Base-by-base conservation (phyloP, 768 basidiomycete genomes). In the Kwoniella newhampshirensis region DNA sequence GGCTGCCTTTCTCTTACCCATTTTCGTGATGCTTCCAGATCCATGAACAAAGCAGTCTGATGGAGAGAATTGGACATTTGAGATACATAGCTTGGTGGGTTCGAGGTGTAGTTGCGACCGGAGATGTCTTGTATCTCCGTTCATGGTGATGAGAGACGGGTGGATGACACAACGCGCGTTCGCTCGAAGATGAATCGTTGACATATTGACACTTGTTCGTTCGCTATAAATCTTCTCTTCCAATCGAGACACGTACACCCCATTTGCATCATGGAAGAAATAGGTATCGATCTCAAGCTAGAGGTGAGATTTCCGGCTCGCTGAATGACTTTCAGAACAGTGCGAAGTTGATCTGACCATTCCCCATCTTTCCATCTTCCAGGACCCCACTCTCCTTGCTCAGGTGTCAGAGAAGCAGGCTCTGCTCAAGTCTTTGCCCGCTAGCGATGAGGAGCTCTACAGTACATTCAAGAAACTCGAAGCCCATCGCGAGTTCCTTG, bases 391-490 rank as follows among this genome's bases (percentile, higher is more conserved):
- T 26, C 90, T 93, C 74, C 88, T 88, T 66, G 84, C 88, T 6
- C 87, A 90, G 57, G 84, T 91, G 51, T 85, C 84, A 51, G 92
- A 96, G 80, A 94, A 93, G 82, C 83, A 87, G 27, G 85, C 88
- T 18, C 81, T 97, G 46, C 83, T 87, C 76, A 86, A 87, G 65
- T 89, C 92, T 67, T 81, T 94, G 28, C 90, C 92, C 69, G 80
- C 84, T 56, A 61, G 62, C 4, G 75, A 76, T 51, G 89, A 97
- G 79, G 96, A 97, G 78, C 80, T 97, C 60, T 99, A 98, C 76
- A 86, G 89, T 78, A 96, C 93, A 77, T 96, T 90, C 84, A 94
- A 96, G 83, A 91, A 91, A 72, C 87, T 99, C 47, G 84, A 89
- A 50, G 87, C 91, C 45, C 94, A 99, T 71, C 82, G 93, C 30